phyloP scores from a whole-genome alignment of 306 rosid genomes.

The Amphicarpaea edgeworthii region DNA sequence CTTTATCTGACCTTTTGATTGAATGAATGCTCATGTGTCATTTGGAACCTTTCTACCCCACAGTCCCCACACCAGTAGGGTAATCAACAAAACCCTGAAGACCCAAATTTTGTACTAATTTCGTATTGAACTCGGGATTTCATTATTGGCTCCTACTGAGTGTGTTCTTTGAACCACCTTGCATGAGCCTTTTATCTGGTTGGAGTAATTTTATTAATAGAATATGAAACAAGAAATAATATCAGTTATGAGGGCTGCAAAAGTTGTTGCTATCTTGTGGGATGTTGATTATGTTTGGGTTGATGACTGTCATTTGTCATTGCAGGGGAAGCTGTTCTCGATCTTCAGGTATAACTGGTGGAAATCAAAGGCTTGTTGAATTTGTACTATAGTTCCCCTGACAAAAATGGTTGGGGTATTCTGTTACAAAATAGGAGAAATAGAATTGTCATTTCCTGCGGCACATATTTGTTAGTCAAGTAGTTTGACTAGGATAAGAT shows the following conservation, averaged over 20 bases:
- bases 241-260: neutral
- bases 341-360: slow-evolving; percentile 49
- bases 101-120: slow-evolving; percentile 1
- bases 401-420: slow-evolving; percentile 37
- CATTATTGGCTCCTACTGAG: neutral
- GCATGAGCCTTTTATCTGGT: neutral
- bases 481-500: slow-evolving; percentile 41
- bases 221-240: neutral
- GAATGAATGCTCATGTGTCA: slow-evolving; percentile 1
- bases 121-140: neutral
- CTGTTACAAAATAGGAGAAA: slow-evolving; percentile 42
- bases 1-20: slow-evolving; percentile 22
- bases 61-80: neutral
- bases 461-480: slow-evolving; percentile 39
- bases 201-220: neutral
- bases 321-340: slow-evolving; percentile 68
- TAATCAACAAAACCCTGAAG: slow-evolving; percentile 24
- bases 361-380: slow-evolving; percentile 38
- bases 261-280: slow-evolving; percentile 11
- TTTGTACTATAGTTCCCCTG: slow-evolving; percentile 41
- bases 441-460: slow-evolving; percentile 39
- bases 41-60: neutral
- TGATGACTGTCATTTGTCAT: slow-evolving; percentile 33
- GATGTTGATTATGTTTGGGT: slow-evolving; percentile 12
- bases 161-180: neutral